These are phyloP conservation scores for Aureobasidium mangrovei DNA, from an alignment of 2,329 filamentous ascomycete species.

Conservation along the genomic window DNA sequence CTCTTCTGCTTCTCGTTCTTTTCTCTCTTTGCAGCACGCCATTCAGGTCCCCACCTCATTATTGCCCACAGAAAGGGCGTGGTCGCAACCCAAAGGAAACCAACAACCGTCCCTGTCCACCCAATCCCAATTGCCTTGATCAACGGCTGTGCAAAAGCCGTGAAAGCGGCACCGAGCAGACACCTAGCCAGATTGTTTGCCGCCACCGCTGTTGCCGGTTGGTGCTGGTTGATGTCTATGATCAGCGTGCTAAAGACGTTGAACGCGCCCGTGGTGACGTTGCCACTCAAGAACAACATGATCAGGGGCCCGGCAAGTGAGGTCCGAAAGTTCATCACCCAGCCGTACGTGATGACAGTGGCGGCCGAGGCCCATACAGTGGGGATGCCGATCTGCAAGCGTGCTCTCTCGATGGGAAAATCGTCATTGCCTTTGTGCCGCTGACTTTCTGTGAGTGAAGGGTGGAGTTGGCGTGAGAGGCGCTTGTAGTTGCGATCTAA, in stretches of 20 bases:
- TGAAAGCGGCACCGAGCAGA: constrained; percentile 29
- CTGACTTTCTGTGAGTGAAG: not conserved
- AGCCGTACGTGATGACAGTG: constrained; percentile 32
- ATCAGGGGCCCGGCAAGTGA: constrained; percentile 35
- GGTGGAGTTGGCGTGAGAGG: constrained; percentile 45
- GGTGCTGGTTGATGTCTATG: constrained; percentile 33
- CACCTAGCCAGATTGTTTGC: constrained; percentile 29
- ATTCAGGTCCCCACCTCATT: constrained; percentile 33
- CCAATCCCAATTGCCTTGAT: constrained; percentile 34
- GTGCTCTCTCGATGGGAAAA: constrained; percentile 44
- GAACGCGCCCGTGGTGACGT: constrained; percentile 52
- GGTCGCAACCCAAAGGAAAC: constrained; percentile 30
- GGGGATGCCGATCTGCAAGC: constrained; percentile 33
- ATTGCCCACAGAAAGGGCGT: constrained; percentile 35
- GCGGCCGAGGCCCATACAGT: constrained; percentile 28
- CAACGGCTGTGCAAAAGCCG: constrained; percentile 33
- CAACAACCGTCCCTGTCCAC: constrained; percentile 39
- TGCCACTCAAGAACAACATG: constrained; percentile 46
- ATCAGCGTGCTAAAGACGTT: constrained; percentile 33
- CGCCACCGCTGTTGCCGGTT: constrained; percentile 33
- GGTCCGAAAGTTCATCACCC: constrained; percentile 31
- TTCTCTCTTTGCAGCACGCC: constrained; percentile 34
- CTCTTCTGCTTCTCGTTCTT: constrained; percentile 19
- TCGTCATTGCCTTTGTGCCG: constrained; percentile 34
- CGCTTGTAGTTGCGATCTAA: constrained; percentile 68